phyloP scores from a whole-genome alignment of 2,329 filamentous ascomycete species.

The Clonostachys rhizophaga region DNA sequence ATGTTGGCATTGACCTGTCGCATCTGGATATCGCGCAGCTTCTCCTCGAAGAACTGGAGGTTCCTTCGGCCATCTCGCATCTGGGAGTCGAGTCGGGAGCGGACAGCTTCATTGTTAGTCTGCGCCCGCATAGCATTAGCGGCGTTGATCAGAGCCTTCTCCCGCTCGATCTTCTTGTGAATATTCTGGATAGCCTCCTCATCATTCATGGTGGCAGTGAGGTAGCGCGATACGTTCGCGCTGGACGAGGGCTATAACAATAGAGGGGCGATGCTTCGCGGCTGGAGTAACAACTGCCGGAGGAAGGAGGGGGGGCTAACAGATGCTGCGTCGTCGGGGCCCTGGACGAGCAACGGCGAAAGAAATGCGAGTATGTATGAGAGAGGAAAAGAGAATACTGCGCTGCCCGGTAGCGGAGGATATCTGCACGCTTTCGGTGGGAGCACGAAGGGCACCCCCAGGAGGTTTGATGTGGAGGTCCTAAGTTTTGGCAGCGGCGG shows the following conservation, averaged over 20 bases:
- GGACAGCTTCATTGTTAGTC: constrained; percentile 88
- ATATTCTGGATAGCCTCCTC: constrained; percentile 71
- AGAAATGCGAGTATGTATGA: too few species aligned
- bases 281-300: not conserved
- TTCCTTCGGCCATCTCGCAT: constrained; percentile 92
- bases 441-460: too few species aligned
- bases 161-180: constrained; percentile 94
- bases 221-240: constrained; percentile 31
- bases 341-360: not conserved
- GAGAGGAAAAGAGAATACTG: too few species aligned
- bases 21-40: constrained; percentile 82
- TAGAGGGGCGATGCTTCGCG: not conserved
- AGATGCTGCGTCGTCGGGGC: not conserved
- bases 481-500: too few species aligned
- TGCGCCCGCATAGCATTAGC: constrained; percentile 94
- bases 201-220: constrained; percentile 52
- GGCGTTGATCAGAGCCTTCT: constrained; percentile 90
- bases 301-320: not conserved
- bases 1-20: constrained; percentile 67
- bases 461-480: too few species aligned
- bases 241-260: constrained; percentile 15
- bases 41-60: constrained; percentile 92
- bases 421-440: too few species aligned
- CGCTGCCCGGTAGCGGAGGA: too few species aligned
- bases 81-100: constrained; percentile 85